phyloP scores from a whole-genome alignment of 2,329 filamentous ascomycete species.

The Dothistroma pini region DNA sequence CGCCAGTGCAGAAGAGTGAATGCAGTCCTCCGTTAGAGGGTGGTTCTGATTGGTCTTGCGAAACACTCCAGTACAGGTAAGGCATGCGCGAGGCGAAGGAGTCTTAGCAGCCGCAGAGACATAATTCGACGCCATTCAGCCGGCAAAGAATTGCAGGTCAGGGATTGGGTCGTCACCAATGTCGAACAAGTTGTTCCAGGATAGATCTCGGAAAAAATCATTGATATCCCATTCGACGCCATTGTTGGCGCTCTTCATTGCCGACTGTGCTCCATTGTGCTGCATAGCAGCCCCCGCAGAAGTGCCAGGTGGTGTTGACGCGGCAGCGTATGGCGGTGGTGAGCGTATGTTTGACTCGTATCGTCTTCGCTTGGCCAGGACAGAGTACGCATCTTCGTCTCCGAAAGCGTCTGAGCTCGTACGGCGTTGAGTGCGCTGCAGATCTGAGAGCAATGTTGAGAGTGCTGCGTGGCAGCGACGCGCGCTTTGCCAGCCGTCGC shows the following conservation, averaged over 20 bases:
- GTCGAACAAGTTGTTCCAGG: constrained; percentile 25
- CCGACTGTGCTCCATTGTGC: background rate
- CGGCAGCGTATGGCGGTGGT: background rate
- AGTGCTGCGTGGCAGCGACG: constrained; percentile 22
- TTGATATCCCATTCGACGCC: constrained; percentile 18
- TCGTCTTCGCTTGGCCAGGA: constrained; percentile 10
- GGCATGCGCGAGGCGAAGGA: no score
- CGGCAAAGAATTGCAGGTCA: background rate
- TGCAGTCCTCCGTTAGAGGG: no score
- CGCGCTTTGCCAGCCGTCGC: constrained; percentile 20
- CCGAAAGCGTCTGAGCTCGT: constrained; percentile 14
- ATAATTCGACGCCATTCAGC: background rate
- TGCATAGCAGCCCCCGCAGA: background rate
- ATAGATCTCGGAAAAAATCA: constrained; percentile 23
- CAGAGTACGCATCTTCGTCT: background rate
- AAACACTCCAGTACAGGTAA: no score
- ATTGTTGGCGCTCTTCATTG: background rate
- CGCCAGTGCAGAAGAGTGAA: no score
- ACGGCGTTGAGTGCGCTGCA: constrained; percentile 15
- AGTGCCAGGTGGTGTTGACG: background rate
- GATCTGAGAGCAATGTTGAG: constrained; percentile 19
- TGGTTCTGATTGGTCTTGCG: no score
- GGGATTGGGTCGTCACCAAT: constrained; percentile 12
- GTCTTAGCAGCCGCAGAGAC: no score
- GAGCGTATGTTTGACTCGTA: constrained; percentile 2